phyloP scores from a whole-genome alignment of 2,329 filamentous ascomycete species.

The Pseudogymnoascus sp. region DNA sequence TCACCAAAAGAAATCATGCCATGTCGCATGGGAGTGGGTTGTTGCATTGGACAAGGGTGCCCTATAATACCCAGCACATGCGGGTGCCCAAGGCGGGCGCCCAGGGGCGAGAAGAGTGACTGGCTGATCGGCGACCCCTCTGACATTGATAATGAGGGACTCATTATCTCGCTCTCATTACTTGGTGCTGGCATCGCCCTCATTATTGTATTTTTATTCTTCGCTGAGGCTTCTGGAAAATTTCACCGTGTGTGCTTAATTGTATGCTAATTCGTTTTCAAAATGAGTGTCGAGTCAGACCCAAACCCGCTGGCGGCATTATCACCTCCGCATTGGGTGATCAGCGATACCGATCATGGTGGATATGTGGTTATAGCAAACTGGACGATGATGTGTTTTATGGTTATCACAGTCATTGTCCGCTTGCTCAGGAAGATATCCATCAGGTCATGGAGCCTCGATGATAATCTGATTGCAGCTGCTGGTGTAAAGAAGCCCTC shows the following conservation, averaged over 20 bases:
- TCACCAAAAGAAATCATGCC: background rate
- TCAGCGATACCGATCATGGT: background rate
- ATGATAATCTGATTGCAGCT: background rate
- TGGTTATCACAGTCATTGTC: background rate
- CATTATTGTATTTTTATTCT: background rate
- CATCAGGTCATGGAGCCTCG: constrained; percentile 5
- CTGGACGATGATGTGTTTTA: constrained; percentile 6
- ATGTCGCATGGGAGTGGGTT: background rate
- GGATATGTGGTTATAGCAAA: constrained; percentile 3
- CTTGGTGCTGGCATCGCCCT: background rate
- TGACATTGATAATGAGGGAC: background rate
- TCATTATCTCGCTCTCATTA: background rate
- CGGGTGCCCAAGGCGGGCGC: background rate
- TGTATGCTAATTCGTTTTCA: background rate
- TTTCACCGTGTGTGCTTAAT: background rate
- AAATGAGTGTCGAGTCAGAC: background rate
- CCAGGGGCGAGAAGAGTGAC: background rate
- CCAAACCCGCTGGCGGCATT: constrained; percentile 2
- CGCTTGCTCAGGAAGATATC: background rate
- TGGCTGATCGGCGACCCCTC: background rate
- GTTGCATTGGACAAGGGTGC: background rate
- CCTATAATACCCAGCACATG: background rate
- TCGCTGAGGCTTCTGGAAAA: background rate
- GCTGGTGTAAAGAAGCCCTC: background rate
- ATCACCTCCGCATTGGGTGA: constrained; percentile 1